Evolutionary conservation across 768 basidiomycete species (phyloP).

Genomic region (Mycena filopes): DNA sequence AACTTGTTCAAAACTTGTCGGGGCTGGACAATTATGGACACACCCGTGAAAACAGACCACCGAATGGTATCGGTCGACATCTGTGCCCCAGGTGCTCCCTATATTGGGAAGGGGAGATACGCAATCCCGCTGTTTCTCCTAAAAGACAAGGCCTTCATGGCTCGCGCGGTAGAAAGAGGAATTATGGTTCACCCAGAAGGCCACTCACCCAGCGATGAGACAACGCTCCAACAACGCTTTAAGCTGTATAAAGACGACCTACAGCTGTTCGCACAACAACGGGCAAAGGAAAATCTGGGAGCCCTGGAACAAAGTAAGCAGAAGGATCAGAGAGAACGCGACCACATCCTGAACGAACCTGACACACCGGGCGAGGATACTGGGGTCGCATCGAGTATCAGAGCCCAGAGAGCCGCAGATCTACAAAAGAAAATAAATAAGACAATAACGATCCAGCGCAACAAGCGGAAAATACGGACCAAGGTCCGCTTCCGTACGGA

Average conservation of each 20-base stretch:
- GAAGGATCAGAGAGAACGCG: not conserved
- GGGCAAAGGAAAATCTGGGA: slow-evolving; percentile 1
- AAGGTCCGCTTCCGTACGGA: not conserved
- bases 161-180: not conserved
- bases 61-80: slow-evolving; percentile 10
- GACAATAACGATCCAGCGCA: not conserved
- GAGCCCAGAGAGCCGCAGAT: no score
- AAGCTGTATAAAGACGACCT: not conserved
- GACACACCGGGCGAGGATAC: not conserved
- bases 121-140: slow-evolving; percentile 3
- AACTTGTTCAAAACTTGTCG: not conserved
- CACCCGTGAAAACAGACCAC: slow-evolving; percentile 10
- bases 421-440: no score
- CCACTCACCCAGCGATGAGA: not conserved
- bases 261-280: not conserved
- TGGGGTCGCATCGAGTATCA: no score
- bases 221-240: not conserved
- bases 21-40: not conserved
- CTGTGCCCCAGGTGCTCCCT: slow-evolving; percentile 5
- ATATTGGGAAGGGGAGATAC: slow-evolving; percentile 7
- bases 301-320: not conserved
- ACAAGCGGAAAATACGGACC: not conserved
- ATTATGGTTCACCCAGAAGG: not conserved
- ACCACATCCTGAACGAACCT: not conserved
- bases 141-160: not conserved